phyloP scores from a whole-genome alignment of 257 asterid species.

The Solanum ahanhuiri region DNA sequence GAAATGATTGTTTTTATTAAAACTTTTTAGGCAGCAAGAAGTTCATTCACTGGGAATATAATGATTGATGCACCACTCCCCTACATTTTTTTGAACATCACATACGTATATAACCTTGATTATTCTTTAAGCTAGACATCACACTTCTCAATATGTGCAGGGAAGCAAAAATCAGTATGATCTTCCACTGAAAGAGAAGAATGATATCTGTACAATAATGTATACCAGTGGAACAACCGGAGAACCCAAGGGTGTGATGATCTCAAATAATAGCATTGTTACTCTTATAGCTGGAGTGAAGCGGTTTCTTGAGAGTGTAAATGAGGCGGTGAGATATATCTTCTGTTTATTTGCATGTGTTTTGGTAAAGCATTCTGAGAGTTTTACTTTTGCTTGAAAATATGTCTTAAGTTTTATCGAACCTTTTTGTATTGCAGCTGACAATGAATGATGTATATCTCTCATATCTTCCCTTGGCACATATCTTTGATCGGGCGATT shows the following conservation, averaged over 20 bases:
- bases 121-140: not conserved
- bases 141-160: slow-evolving; percentile 31
- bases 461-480: slow-evolving; percentile 96
- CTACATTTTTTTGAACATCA: not conserved
- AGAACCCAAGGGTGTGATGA: slow-evolving; percentile 97
- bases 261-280: slow-evolving; percentile 79
- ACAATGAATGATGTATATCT: slow-evolving; percentile 57
- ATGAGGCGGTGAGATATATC: slow-evolving; percentile 47
- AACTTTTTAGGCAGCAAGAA: not conserved
- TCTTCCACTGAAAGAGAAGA: slow-evolving; percentile 73
- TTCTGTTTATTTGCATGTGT: not conserved
- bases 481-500: slow-evolving; percentile 88
- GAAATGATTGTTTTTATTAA: not conserved
- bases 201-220: slow-evolving; percentile 92
- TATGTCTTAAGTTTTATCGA: not conserved
- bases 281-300: slow-evolving; percentile 73
- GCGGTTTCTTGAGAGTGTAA: slow-evolving; percentile 52
- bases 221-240: slow-evolving; percentile 99
- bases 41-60: not conserved
- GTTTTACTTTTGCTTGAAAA: not conserved
- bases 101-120: not conserved
- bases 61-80: not conserved
- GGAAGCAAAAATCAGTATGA: slow-evolving; percentile 58
- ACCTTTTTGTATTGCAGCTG: slow-evolving; percentile 40
- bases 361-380: not conserved